Conservation (phyloP, 805 yeast species). For the Kodamaea neixiangensis region DNA sequence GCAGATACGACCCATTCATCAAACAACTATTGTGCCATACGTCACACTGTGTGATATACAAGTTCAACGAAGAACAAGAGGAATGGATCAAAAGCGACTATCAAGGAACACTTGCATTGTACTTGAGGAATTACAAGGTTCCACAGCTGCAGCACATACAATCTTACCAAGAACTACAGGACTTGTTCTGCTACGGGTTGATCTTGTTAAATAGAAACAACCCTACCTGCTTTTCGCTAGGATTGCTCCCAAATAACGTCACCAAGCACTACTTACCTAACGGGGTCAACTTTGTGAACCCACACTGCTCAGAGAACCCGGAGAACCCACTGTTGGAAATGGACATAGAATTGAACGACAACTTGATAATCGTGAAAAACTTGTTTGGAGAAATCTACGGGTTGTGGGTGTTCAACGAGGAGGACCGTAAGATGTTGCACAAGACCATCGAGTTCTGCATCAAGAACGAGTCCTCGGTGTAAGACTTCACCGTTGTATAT, state of each 20-base stretch:
- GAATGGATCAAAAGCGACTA: slow-evolving; percentile 73
- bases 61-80: slow-evolving; percentile 54
- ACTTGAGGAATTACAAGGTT: slow-evolving; percentile 49
- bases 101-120: slow-evolving; percentile 70
- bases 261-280: slow-evolving; percentile 45
- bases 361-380: slow-evolving; percentile 68
- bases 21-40: slow-evolving; percentile 68
- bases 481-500: neutral
- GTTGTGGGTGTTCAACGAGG: slow-evolving; percentile 72
- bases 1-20: slow-evolving; percentile 72
- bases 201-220: slow-evolving; percentile 66
- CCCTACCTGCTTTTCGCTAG: slow-evolving; percentile 73
- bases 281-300: slow-evolving; percentile 29
- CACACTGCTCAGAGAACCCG: slow-evolving; percentile 1
- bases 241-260: slow-evolving; percentile 58
- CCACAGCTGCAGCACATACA: slow-evolving; percentile 19
- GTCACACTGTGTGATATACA: slow-evolving; percentile 71
- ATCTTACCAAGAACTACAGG: slow-evolving; percentile 37
- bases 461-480: slow-evolving; percentile 27
- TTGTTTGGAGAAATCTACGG: slow-evolving; percentile 73
- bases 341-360: slow-evolving; percentile 69
- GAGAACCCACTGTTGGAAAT: slow-evolving; percentile 38
- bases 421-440: slow-evolving; percentile 61
- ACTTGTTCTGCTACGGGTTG: slow-evolving; percentile 63
- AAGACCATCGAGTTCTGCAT: slow-evolving; percentile 46